These are phyloP conservation scores for Themeda triandra DNA, from an alignment of 176 grass and related monocot species.

Conservation along the genomic window DNA sequence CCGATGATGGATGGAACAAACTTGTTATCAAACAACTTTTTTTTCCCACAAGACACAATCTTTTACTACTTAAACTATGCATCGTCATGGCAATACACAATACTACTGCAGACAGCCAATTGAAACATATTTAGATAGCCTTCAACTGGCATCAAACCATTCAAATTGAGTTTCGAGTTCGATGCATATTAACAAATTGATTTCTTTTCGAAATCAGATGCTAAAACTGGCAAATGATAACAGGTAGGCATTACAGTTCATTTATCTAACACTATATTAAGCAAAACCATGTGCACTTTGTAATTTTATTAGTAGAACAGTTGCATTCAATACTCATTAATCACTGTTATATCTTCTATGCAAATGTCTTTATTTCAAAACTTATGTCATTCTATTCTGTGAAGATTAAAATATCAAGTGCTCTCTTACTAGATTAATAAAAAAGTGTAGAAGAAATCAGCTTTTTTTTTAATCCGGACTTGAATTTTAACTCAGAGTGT, in stretches of 20 bases:
- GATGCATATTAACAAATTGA: not conserved
- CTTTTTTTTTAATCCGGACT: too few relatives aligned
- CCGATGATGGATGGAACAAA: not conserved
- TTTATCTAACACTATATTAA: not conserved
- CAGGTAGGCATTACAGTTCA: not conserved
- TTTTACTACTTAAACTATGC: not conserved
- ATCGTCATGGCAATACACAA: not conserved
- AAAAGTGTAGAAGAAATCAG: not conserved
- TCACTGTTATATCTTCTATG: too few relatives aligned
- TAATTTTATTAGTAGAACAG: not conserved
- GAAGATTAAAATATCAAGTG: not conserved
- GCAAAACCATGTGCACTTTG: not conserved
- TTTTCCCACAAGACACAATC: not conserved
- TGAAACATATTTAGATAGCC: not conserved
- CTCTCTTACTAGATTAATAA: not conserved
- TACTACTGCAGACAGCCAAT: not conserved
- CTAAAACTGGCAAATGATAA: not conserved
- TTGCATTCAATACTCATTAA: not conserved
- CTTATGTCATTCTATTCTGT: not conserved
- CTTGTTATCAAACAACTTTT: not conserved
- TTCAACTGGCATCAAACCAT: not conserved
- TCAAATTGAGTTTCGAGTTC: not conserved
- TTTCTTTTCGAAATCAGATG: not conserved
- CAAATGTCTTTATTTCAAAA: not conserved
- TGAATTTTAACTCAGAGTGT: too few relatives aligned